These are phyloP conservation scores for Syzygium oleosum DNA, from an alignment of 345 rosid genomes.

Conservation along the genomic window DNA sequence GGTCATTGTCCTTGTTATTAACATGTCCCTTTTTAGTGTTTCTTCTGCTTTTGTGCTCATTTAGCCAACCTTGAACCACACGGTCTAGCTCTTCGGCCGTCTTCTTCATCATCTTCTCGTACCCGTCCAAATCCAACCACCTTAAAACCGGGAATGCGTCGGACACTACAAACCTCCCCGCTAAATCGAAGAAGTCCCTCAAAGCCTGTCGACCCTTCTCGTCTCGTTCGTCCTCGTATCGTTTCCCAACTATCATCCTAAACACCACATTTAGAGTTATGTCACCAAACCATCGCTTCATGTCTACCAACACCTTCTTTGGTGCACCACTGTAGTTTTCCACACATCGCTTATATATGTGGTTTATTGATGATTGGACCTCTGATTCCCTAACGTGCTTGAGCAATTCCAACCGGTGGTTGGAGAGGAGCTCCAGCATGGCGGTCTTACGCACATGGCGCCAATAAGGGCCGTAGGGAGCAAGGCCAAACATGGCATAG, in stretches of 20 bases:
- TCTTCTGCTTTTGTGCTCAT: constrained; percentile 25
- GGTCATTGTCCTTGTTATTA: neutral
- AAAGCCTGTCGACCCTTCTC: neutral
- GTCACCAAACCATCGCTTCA: constrained; percentile 24
- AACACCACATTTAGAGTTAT: constrained; percentile 7
- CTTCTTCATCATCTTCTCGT: constrained; percentile 18
- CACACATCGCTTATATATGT: neutral
- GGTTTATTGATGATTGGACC: neutral
- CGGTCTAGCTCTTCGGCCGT: constrained; percentile 8
- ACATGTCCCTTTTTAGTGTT: neutral
- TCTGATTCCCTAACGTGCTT: constrained; percentile 8
- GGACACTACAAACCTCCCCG: constrained; percentile 12
- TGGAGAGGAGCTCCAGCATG: constrained; percentile 24
- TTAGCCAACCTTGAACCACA: constrained; percentile 17
- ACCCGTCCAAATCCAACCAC: constrained; percentile 24
- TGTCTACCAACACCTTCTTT: constrained; percentile 2
- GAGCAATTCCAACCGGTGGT: constrained; percentile 16
- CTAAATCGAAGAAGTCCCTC: neutral
- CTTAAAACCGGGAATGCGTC: constrained; percentile 23
- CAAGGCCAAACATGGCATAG: constrained; percentile 1
- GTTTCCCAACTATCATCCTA: constrained; percentile 11
- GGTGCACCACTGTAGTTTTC: neutral
- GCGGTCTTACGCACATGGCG: constrained; percentile 12
- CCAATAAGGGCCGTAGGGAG: constrained; percentile 24
- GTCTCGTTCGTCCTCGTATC: neutral